Conservation (phyloP, 345 rosid species). For the Clarkia xantiana region DNA sequence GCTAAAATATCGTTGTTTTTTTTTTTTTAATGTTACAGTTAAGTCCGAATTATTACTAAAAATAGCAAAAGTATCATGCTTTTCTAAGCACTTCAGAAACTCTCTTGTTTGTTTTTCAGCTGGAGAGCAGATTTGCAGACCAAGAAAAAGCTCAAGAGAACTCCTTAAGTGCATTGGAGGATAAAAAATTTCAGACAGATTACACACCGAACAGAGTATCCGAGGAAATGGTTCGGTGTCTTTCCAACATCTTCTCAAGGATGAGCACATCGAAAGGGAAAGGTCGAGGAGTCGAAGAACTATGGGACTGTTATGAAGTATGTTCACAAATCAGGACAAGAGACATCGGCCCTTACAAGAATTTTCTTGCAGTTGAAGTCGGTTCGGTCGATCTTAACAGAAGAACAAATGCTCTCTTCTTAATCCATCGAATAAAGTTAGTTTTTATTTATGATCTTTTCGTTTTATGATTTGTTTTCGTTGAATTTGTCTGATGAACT, state of each 20-base stretch:
- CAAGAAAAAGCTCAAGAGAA: conserved; percentile 25
- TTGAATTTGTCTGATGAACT: conserved; percentile 1
- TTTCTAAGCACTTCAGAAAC: too few species aligned
- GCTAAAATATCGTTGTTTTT: too few species aligned
- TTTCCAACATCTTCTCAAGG: conserved; percentile 42
- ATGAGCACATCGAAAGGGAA: conserved; percentile 24
- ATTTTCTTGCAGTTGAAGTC: conserved; percentile 33
- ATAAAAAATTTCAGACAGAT: conserved; percentile 7
- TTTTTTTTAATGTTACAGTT: too few species aligned
- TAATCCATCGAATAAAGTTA: conserved; percentile 53
- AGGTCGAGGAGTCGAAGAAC: conserved; percentile 11
- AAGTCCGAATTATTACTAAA: too few species aligned
- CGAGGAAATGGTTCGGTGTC: conserved; percentile 53
- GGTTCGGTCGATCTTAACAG: conserved; percentile 32
- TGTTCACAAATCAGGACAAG: conserved; percentile 33
- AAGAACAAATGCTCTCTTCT: conserved; percentile 40
- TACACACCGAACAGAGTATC: conserved; percentile 50
- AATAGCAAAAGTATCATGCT: too few species aligned
- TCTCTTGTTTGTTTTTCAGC: conserved; percentile 10
- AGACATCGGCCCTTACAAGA: conserved; percentile 57
- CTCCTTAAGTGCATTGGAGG: conserved; percentile 11
- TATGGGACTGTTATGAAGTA: conserved; percentile 24
- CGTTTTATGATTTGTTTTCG: conserved; percentile 1
- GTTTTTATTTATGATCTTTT: conserved; percentile 5
- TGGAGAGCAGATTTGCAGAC: conserved; percentile 17